Base-by-base conservation (phyloP, 129 eudicot genomes). In the Smallanthus sonchifolius region DNA sequence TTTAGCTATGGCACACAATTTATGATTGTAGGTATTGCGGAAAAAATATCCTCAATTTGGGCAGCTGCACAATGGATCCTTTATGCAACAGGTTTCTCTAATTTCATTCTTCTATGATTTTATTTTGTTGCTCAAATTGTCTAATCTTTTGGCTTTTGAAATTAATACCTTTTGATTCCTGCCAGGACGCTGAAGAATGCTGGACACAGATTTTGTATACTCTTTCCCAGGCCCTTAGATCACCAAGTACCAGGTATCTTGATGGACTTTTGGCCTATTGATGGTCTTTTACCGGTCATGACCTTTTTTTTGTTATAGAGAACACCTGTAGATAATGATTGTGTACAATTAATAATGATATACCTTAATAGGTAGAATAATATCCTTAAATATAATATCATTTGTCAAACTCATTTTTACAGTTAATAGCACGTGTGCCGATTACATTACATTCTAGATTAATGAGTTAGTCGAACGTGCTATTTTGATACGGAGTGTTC, bases 141-240 rank as follows among this genome's bases (percentile, higher is more conserved):
- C 44, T 65, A n/a, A 42, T 47, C 15, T 67, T 40, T n/a, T 47
- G 49, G 11, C 57, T 44, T 60, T 43, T 57, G 19, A 42, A 59
- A 34, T 69, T 51, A 34, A 42, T 62, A 38, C 34, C 9, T 62
- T 56, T 77, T 76, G 38, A 61, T 77, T 37, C 76, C n/a, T 70
- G 42, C 52, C 84, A 94, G 98, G 98, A 94, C 74, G 98, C 98
- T 67, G 98, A 94, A 87, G 98, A 94, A 83, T 94, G 98, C 69
- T 94, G 98, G 98, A 81, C 98, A 5, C 98, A 94, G 77, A 86
- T 94, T 60, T 56, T 94, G 59, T 86, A 86, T 80, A 94, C 98
- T 16, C 98, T 94, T 73, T 90, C 98, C 10, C 91, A 81, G 82
- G 84, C 91, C 54, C 89, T 94, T 19, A 86, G 69, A 73, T 76